Percentiles rank a stretch among this genome's conserved stretches.
Conservation (phyloP, 495 filamentous ascomycete species). For the Lepraria neglecta region DNA sequence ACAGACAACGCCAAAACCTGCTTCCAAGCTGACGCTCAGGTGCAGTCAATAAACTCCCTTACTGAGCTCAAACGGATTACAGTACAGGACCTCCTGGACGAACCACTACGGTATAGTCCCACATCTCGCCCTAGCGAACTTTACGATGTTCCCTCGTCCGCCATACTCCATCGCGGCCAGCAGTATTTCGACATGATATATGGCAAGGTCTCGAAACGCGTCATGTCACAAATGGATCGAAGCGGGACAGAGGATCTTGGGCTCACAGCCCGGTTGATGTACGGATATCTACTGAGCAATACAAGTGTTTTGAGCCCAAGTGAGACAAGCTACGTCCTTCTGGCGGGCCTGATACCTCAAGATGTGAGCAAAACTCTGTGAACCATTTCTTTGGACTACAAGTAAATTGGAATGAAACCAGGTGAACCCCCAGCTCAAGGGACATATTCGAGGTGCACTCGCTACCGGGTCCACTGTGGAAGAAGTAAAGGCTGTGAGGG, state of each 20-base stretch:
- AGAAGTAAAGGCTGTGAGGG: slow-evolving; percentile 47
- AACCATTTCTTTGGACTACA: neutral
- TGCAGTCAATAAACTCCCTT: slow-evolving; percentile 48
- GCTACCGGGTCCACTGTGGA: slow-evolving; percentile 49
- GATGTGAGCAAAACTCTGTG: slow-evolving; percentile 34
- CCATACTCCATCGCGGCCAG: slow-evolving; percentile 44
- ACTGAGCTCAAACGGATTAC: slow-evolving; percentile 44
- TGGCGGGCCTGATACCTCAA: slow-evolving; percentile 53
- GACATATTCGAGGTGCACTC: slow-evolving; percentile 48
- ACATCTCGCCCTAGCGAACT: slow-evolving; percentile 37
- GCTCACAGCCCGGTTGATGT: slow-evolving; percentile 45
- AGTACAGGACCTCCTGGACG: slow-evolving; percentile 41
- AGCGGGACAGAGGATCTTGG: slow-evolving; percentile 52
- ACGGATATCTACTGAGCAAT: slow-evolving; percentile 48
- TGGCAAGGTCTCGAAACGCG: slow-evolving; percentile 45
- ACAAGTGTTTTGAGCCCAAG: slow-evolving; percentile 38
- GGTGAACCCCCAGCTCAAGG: slow-evolving; percentile 52
- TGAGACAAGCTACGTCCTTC: slow-evolving; percentile 49
- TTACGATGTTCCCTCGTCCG: slow-evolving; percentile 32
- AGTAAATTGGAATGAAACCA: slow-evolving; percentile 18
- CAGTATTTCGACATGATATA: slow-evolving; percentile 48
- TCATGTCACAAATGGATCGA: slow-evolving; percentile 49
- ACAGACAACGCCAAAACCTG: neutral
- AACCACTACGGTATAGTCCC: slow-evolving; percentile 37
- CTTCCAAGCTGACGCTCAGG: slow-evolving; percentile 15